A percentile compares a stretch with the other conserved stretches of the same genome.
Conservation (phyloP, 257 asterid species). For the Eustoma russellianum region DNA sequence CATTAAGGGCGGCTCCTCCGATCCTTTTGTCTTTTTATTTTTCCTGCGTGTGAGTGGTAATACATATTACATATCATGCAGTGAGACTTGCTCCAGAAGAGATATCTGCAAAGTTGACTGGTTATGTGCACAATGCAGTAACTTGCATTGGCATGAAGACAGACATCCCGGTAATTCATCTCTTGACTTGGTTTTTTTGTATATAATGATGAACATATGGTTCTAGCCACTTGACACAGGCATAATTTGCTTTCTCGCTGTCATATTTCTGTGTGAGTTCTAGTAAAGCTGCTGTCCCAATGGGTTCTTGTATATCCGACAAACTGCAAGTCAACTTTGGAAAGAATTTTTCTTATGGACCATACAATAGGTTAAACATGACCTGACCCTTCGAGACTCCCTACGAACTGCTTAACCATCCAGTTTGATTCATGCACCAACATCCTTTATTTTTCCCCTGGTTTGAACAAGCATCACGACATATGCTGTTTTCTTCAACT, state of each 20-base stretch:
- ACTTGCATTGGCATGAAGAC: slow-evolving; percentile 93
- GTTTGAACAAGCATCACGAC: slow-evolving; percentile 10
- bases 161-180: slow-evolving; percentile 60
- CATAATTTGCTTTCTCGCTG: not conserved
- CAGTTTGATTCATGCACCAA: slow-evolving; percentile 11
- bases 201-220: not conserved
- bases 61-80: slow-evolving; percentile 28
- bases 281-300: too few relatives aligned
- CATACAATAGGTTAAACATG: too few relatives aligned
- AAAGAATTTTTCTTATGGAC: too few relatives aligned
- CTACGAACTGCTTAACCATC: slow-evolving; percentile 9
- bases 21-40: not conserved
- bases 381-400: not conserved
- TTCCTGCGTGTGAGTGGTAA: not conserved
- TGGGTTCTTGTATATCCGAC: too few relatives aligned
- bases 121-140: slow-evolving; percentile 71
- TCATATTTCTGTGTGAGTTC: too few relatives aligned
- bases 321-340: too few relatives aligned
- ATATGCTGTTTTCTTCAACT: slow-evolving; percentile 4
- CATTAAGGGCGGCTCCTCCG: too few relatives aligned
- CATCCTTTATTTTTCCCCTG: slow-evolving; percentile 14
- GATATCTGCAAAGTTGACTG: slow-evolving; percentile 57
- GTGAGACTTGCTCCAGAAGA: slow-evolving; percentile 96
- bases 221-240: not conserved
- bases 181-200: not conserved